Base-by-base conservation (phyloP, 139 green algal genomes). In the Tetraselmis striata region DNA sequence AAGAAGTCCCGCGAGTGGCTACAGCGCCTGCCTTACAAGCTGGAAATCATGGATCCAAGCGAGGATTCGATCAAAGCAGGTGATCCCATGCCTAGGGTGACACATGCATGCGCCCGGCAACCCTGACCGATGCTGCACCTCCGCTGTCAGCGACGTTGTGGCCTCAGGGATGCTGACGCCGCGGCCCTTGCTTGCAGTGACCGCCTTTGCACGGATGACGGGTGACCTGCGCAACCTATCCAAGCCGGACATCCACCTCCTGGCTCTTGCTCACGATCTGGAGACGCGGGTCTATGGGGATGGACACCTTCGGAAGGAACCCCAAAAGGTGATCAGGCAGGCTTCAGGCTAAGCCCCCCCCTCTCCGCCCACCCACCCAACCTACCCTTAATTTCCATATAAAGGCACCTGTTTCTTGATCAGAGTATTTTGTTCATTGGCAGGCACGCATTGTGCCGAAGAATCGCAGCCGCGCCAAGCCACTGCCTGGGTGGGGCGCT, bases 141-240 rank as follows among this genome's bases (percentile, higher is more conserved):
- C n/a, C n/a, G n/a, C n/a, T n/a, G n/a, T n/a, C n/a, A n/a, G n/a
- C n/a, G n/a, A n/a, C n/a, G n/a, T n/a, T n/a, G n/a, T n/a, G n/a
- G n/a, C n/a, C n/a, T n/a, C n/a, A n/a, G n/a, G n/a, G n/a, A n/a
- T n/a, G n/a, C 45, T 67, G 45, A 67, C 45, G 45, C 18, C 11
- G 5, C 45, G 45, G 18, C 45, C 11, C 45, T 67, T 18, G 80
- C 5, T 58, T 74, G 79, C 93, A 98, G 95, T 98, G 0, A 84
- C 92, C 0, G 58, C 81, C 5, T 98, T 98, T 86, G 94, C 95
- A 0, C 85, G 93, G 0, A 90, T 90, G 31, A 98, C 93, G 0
- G 95, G 95, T 5, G 95, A 98, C 85, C 81, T 96, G 1, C 89
- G 95, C 59, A 90, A 91, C 2, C 89, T 98, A 2, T 98, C 95